phyloP scores from a whole-genome alignment of 345 rosid genomes.

The Theobroma cacao region DNA sequence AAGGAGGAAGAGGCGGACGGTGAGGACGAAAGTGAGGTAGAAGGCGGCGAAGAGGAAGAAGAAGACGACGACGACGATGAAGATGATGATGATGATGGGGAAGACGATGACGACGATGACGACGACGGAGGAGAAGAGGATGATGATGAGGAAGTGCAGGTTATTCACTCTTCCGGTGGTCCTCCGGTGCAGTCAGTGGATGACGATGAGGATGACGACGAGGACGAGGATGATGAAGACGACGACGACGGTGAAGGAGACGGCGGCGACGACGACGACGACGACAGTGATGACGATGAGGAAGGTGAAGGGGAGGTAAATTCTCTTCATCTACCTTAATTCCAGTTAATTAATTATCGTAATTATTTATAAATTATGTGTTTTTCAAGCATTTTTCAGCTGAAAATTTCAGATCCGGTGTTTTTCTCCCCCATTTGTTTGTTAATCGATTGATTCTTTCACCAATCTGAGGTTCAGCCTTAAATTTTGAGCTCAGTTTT shows the following conservation, averaged over 20 bases:
- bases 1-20: constrained; percentile 32
- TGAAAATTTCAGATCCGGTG: constrained; percentile 31
- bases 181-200: constrained; percentile 49
- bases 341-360: not conserved
- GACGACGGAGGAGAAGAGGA: constrained; percentile 45
- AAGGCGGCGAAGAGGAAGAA: constrained; percentile 27
- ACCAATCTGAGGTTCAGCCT: not conserved
- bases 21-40: constrained; percentile 32
- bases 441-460: not conserved
- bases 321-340: not conserved
- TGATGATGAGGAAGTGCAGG: constrained; percentile 55
- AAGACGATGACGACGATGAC: constrained; percentile 41
- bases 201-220: constrained; percentile 59
- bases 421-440: not conserved
- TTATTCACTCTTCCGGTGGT: constrained; percentile 49
- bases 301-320: constrained; percentile 47
- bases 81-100: constrained; percentile 36
- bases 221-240: constrained; percentile 44
- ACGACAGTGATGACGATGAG: constrained; percentile 24
- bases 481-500: not conserved
- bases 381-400: not conserved
- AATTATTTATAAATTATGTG: not conserved
- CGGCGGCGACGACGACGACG: constrained; percentile 44
- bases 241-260: constrained; percentile 53
- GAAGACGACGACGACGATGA: constrained; percentile 43